A percentile compares a stretch with the other conserved stretches of the same genome.
These are phyloP conservation scores for Rhododendron ferrugineum DNA, from an alignment of 148 eudicot species.

Conservation along the genomic window DNA sequence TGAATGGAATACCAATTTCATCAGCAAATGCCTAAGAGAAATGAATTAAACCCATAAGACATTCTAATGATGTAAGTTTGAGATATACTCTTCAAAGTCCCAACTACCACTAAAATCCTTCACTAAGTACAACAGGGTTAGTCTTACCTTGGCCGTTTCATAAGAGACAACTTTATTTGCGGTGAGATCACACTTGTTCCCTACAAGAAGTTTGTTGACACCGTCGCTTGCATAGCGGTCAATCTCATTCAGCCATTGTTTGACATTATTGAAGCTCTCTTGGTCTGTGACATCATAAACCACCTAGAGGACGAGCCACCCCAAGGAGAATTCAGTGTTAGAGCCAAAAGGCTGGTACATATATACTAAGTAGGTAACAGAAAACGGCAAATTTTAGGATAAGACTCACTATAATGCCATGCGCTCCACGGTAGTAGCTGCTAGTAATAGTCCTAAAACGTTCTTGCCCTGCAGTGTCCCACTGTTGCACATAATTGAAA, in stretches of 20 bases:
- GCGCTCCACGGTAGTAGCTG: slow-evolving; percentile 48
- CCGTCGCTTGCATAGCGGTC: slow-evolving; percentile 78
- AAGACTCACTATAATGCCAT: slow-evolving; percentile 40
- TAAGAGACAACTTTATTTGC: slow-evolving; percentile 76
- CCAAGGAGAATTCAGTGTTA: not conserved
- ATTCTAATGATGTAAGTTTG: not conserved
- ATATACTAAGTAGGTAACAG: not conserved
- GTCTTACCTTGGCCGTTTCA: slow-evolving; percentile 66
- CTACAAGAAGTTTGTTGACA: slow-evolving; percentile 86
- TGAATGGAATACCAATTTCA: slow-evolving; percentile 93
- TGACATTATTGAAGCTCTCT: slow-evolving; percentile 96
- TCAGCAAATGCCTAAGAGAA: slow-evolving; percentile 75
- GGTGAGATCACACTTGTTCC: slow-evolving; percentile 80
- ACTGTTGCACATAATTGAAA: slow-evolving; percentile 15
- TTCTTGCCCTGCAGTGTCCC: slow-evolving; percentile 40
- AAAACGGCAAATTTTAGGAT: not conserved
- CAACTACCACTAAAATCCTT: not conserved
- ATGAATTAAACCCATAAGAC: not conserved
- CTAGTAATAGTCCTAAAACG: slow-evolving; percentile 39
- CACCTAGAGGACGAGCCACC: slow-evolving; percentile 31
- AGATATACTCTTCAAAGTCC: not conserved
- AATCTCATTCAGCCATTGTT: slow-evolving; percentile 86
- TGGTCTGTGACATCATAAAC: slow-evolving; percentile 89
- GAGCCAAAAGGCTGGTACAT: not conserved
- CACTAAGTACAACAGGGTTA: not conserved